Percentiles rank a stretch among this genome's conserved stretches.
Evolutionary conservation across 1,284 basidiomycete species (phyloP).

Genomic region (Rhizoctonia solani): DNA sequence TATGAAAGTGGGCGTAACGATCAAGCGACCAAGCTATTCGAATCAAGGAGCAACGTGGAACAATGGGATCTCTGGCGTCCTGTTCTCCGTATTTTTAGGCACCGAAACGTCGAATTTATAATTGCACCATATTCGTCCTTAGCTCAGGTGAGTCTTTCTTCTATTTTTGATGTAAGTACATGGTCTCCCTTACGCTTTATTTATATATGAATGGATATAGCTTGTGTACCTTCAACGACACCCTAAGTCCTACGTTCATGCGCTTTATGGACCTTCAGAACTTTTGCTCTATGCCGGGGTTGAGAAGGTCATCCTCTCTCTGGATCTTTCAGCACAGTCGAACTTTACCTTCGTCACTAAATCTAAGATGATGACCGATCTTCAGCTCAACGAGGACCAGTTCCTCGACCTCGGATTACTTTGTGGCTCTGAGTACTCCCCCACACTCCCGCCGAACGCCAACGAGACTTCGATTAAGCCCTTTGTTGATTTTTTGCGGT

Average conservation of each 20-base stretch:
- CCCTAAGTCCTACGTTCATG: constrained; percentile 91
- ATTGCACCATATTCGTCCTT: constrained; percentile 94
- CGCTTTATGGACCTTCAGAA: constrained; percentile 90
- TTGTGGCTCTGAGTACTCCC: constrained; percentile 85
- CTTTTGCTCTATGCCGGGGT: constrained; percentile 87
- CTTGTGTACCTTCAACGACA: constrained; percentile 94
- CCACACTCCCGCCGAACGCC: constrained; percentile 82
- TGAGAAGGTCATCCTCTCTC: constrained; percentile 87
- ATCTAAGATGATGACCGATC: constrained; percentile 71
- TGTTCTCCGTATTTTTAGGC: constrained; percentile 90
- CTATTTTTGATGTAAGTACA: constrained; percentile 9
- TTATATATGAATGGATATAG: constrained; percentile 48
- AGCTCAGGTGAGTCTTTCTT: constrained; percentile 75
- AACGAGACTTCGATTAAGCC: constrained; percentile 79
- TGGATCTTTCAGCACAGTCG: constrained; percentile 72
- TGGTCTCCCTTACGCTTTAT: neutral
- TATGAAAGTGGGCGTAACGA: constrained; percentile 91
- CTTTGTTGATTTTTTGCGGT: constrained; percentile 86
- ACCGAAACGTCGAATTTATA: constrained; percentile 94
- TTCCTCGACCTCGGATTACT: constrained; percentile 94
- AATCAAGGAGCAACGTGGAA: constrained; percentile 64
- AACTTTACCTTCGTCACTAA: constrained; percentile 89
- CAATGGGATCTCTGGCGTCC: constrained; percentile 93
- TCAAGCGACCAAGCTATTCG: constrained; percentile 80
- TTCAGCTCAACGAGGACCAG: constrained; percentile 82